phyloP scores from a whole-genome alignment of 768 basidiomycete genomes.

The Hygrocybe coccinea region DNA sequence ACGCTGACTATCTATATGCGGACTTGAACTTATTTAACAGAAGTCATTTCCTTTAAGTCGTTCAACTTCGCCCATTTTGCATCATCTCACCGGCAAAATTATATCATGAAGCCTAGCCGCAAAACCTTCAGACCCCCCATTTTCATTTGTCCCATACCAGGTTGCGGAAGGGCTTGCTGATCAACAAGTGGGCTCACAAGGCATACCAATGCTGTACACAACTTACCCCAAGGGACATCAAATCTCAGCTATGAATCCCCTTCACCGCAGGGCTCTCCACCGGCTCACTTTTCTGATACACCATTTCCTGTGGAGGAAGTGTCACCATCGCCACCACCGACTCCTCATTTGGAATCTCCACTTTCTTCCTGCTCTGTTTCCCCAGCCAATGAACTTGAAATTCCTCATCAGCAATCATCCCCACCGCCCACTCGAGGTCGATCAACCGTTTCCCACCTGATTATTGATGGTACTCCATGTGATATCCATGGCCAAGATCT shows the following conservation, averaged over 20 bases:
- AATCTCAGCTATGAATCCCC: background rate
- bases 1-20: background rate
- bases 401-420: background rate
- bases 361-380: background rate
- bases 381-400: background rate
- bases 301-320: background rate
- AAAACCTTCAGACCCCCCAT: background rate
- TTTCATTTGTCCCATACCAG: background rate
- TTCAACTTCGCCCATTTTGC: too few relatives aligned
- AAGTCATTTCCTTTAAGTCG: background rate
- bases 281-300: background rate
- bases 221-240: background rate
- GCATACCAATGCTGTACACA: background rate
- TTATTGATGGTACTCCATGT: constrained; percentile 1
- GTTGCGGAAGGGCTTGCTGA: background rate
- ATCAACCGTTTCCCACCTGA: background rate
- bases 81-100: background rate
- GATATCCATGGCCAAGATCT: constrained; percentile 1
- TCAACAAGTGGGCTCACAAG: background rate
- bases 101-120: background rate
- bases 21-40: background rate
- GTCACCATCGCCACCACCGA: background rate
- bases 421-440: background rate
- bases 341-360: background rate
- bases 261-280: background rate